Evolutionary conservation across 495 filamentous ascomycete species (phyloP), one percentile per base, ranked within the genome.

Genomic region (Hypoxylon cercidicola): DNA sequence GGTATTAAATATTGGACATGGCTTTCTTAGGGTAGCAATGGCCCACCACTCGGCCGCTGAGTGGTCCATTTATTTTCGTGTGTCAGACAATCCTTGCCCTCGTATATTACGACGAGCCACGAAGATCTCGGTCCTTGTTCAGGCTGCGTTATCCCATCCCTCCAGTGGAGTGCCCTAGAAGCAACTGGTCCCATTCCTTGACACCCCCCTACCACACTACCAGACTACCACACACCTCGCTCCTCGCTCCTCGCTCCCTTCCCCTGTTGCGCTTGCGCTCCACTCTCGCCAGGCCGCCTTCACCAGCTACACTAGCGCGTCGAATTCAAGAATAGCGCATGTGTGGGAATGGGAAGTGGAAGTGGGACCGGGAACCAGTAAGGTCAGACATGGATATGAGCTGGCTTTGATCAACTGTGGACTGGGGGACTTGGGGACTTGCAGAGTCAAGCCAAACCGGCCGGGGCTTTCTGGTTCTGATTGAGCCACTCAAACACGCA

Each of bases 31-130:
- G 57, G 64, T 71, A 60, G 61, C 65, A 69, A 41, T 54, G 61
- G 60, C 66, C 62, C 60, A 68, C 62, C 60, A 47, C n/a, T 69
- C 47, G 66, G 61, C 66, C 62, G 66, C 64, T 65, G 64, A 70
- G 67, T 72, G 73, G 72, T 62, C 61, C 66, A 71, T 53, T 72
- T 75, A 74, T 74, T 76, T 73, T 72, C 60, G 72, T 74, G 71
- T 73, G 74, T 76, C 74, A 76, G 74, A 74, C 68, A 51, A 73
- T 71, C 68, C 74, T 70, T 64, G 68, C 49, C 70, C 66, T 72
- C 70, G 68, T 75, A 69, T 72, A 70, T 76, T 70, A 61, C 74
- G 58, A 62, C 66, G 72, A 67, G 71, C 64, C 70, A 68, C 70
- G 69, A 71, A 73, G 60, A 66, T 71, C 68, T 62, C 46, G 57